Base-by-base conservation (phyloP, 768 basidiomycete species). In the Calvatia gigantea region DNA sequence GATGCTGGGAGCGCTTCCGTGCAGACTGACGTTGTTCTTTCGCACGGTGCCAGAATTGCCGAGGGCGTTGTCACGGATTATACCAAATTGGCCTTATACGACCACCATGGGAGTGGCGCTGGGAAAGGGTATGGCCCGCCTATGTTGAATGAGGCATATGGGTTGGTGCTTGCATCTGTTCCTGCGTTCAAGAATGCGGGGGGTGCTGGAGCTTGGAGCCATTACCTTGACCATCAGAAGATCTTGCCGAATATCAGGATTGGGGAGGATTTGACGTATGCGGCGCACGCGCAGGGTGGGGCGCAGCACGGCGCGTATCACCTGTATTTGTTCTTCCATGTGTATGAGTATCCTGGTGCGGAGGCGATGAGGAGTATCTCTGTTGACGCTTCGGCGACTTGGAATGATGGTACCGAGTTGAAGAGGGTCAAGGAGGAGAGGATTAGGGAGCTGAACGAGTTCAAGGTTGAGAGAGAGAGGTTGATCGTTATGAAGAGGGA, bases 311-410 rank as follows among this genome's bases (percentile, higher is more conserved):
- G 44, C n/a, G 41, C n/a, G 12, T 35, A 31, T 17, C 42, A 54
- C 23, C 23, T 19, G 12, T 54, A 54, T 35, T n/a, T 54, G 23
- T 54, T 54, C 52, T 54, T 54, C 52, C 52, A 54, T 27, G 52
- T 54, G 43, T 54, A 54, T 32, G 52, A 54, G 31, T 54, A 54
- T n/a, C 52, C 52, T 17, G 33, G 44, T 14, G 43, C 42, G 12
- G 52, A 54, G 14, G 32, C 43, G 19, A 17, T 54, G 52, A 54
- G 52, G 43, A 54, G 52, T 6, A 35, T 54, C 14, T 54, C 52
- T 14, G 42, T 54, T 44, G 52, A 54, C 14, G 43, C 45, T n/a
- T 54, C 52, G 17, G 52, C 52, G 41, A 54, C 52, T 1, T 54
- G 52, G 52, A 44, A 54, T 33, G 52, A 54, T 11, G 42, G 52